phyloP scores from a whole-genome alignment of 176 grass and related monocot genomes.

The Oryza meridionalis region DNA sequence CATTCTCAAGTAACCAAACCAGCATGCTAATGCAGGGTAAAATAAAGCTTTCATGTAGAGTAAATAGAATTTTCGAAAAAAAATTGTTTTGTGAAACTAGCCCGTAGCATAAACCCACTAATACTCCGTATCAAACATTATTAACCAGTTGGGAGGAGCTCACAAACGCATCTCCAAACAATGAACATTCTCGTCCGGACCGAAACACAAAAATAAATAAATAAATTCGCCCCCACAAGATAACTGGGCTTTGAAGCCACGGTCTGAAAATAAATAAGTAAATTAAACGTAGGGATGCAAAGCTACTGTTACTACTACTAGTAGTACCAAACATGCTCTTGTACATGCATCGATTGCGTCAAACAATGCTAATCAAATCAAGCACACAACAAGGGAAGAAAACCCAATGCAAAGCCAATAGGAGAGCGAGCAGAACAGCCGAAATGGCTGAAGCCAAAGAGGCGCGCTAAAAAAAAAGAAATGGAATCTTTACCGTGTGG shows the following conservation, averaged over 20 bases:
- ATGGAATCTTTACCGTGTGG: background rate
- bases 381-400: background rate
- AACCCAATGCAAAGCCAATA: background rate
- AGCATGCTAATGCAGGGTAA: background rate
- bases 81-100: background rate
- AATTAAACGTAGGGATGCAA: background rate
- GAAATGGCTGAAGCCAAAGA: background rate
- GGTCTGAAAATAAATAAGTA: background rate
- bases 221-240: background rate
- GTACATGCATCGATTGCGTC: background rate
- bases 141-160: background rate
- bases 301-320: background rate
- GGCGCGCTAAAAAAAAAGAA: background rate
- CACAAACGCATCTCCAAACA: background rate
- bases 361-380: background rate
- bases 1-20: background rate
- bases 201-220: background rate
- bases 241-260: background rate
- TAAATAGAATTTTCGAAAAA: background rate
- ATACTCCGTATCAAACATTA: background rate
- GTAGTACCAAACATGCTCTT: background rate
- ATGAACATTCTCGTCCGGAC: background rate
- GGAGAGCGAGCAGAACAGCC: background rate
- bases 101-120: background rate
- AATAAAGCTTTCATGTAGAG: background rate